Percentiles rank a stretch among this genome's conserved stretches.
phyloP scores from a whole-genome alignment of 164 flowering plant genomes.

The Tetrastigma voinierianum region DNA sequence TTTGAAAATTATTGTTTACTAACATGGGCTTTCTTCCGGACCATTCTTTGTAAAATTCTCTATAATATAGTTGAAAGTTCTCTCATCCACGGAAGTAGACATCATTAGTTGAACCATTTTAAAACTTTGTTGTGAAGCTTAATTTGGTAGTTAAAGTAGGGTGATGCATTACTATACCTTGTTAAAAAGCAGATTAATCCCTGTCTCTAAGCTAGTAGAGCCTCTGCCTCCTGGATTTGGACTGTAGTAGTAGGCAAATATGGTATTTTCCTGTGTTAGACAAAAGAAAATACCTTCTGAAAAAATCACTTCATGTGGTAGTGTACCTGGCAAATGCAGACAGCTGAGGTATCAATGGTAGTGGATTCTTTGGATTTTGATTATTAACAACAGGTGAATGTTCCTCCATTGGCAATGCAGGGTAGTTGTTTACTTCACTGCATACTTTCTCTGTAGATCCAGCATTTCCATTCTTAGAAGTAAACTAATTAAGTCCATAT shows the following conservation, averaged over 20 bases:
- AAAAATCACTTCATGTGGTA: background rate
- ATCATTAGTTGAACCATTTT: too few species aligned
- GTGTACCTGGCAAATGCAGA: constrained; percentile 91
- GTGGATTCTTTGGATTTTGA: constrained; percentile 50
- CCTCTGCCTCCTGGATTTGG: constrained; percentile 89
- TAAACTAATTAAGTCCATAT: too few species aligned
- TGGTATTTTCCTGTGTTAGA: too few species aligned
- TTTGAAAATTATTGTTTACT: too few species aligned
- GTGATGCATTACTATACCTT: constrained; percentile 48
- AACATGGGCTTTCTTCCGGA: too few species aligned
- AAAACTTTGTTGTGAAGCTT: background rate
- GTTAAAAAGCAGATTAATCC: constrained; percentile 73
- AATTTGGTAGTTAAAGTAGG: background rate
- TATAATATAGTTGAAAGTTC: too few species aligned
- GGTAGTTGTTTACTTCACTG: constrained; percentile 79
- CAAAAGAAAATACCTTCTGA: too few species aligned
- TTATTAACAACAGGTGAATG: constrained; percentile 52
- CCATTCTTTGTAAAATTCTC: too few species aligned
- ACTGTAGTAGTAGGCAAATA: too few species aligned
- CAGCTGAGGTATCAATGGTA: constrained; percentile 58
- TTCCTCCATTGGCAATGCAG: constrained; percentile 90
- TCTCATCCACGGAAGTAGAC: too few species aligned
- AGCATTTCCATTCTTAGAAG: constrained; percentile 50
- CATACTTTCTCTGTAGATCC: constrained; percentile 84
- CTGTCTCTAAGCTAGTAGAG: constrained; percentile 97